phyloP scores from a whole-genome alignment of 148 eudicot genomes.

The Rhododendron mucronatum region DNA sequence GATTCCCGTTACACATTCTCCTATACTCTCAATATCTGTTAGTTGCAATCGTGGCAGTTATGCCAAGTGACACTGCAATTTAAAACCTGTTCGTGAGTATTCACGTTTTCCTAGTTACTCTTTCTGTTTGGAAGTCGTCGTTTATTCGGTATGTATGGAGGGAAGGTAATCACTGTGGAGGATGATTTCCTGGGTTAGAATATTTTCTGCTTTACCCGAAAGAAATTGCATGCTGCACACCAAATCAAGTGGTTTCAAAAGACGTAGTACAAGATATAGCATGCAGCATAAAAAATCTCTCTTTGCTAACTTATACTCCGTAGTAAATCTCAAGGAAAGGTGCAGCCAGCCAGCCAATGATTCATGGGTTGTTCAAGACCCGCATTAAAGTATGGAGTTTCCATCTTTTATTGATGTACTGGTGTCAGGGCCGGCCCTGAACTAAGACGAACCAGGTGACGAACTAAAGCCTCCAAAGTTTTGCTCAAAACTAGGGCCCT shows the following conservation, averaged over 20 bases:
- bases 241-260: no score
- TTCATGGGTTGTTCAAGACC: no score
- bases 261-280: no score
- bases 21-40: background rate
- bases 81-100: background rate
- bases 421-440: background rate
- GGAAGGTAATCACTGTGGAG: background rate
- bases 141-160: background rate
- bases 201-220: background rate
- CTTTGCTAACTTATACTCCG: no score
- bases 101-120: background rate
- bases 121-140: background rate
- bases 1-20: background rate
- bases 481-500: no score
- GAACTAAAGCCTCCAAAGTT: no score
- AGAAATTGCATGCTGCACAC: background rate
- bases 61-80: no score
- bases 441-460: no score
- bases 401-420: background rate
- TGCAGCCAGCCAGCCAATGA: no score
- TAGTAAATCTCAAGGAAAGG: no score
- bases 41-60: background rate
- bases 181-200: background rate
- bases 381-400: no score
- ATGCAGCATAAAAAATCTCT: no score